Base-by-base conservation (phyloP, 2,329 filamentous ascomycete genomes). In the Trichophyton simii region DNA sequence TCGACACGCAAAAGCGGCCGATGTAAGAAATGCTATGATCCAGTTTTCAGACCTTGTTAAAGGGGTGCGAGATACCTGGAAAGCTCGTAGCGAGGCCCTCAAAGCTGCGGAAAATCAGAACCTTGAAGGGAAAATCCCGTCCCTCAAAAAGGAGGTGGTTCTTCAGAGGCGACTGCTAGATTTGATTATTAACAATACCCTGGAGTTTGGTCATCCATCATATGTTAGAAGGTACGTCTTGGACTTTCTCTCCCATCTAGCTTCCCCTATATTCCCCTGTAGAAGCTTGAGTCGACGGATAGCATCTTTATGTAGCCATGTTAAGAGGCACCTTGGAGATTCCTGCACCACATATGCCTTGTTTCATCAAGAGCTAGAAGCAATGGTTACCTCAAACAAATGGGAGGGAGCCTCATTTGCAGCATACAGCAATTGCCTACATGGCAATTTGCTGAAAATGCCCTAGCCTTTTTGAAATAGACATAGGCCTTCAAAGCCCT, bases 1-100 rank as follows among this genome's bases (percentile, higher is more conserved):
- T 64, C 78, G 77, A 63, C 71, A 74, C 36, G 73, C 79, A 20
- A 73, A 75, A 60, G 73, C 76, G 15, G 78, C 80, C 28, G 79
- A 79, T 63, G 79, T 86, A 62, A 79, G 82, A 65, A 74, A 72
- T 64, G 80, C 79, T 52, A 74, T 86, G 65, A 77, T 77, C 58
- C 77, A 80, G 50, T 82, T 83, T 67, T 84, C 83, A 75, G 82
- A 85, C 57, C 74, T 85, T 52, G 74, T 85, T 63, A 82, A 82
- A 68, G 77, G 77, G 5, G 78, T 86, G 61, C 79, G 83, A 62
- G 83, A 86, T 69, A 75, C 80, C 42, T 86, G 83, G 83, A 84
- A 84, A 68, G 72, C 77, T 38, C 82, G 82, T 66, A 78, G 75
- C 50, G 78, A 80, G 65, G 78, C 79, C 25, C 76, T 85, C 64